Evolutionary conservation across 148 eudicot genomes (phyloP), one percentile per base, ranked within the genome.

Genomic region (Nepenthes mirabilis): DNA sequence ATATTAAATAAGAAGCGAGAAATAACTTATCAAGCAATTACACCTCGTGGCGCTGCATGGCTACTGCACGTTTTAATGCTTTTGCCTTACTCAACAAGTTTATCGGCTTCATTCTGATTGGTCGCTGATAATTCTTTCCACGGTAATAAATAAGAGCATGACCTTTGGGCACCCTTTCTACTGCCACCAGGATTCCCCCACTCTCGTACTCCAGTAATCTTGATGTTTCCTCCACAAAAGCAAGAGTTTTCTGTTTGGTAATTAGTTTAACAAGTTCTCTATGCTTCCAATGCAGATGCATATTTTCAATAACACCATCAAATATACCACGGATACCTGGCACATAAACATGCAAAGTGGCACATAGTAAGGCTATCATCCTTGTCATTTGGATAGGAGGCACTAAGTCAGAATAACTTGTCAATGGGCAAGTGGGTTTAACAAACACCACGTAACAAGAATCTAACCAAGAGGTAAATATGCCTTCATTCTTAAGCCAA

Each of bases 281-380:
- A 71, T 93, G 91, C 70, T 93, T 93, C 98, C 98, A 93, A 47
- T 93, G 98, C 78, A 93, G 76, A 77, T 93, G 98, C 98, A 93
- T 93, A 81, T 93, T 93, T 73, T 93, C 96, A 66, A 93, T 88
- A 60, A 93, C 98, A 59, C 98, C 98, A 76, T 86, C 96, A 68
- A 93, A 93, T 56, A 93, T 90, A 59, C 98, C 98, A 70, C 98
- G 98, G 54, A 93, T 71, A 55, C 98, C 98, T 93, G 80, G 62
- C 61, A 72, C 47, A 71, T 12, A 57, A 23, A 52, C 32, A 62
- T 23, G 23, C 23, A 23, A 23, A 23, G 23, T 23, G 23, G 23
- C 23, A 23, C 23, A 23, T 23, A 23, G 34, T 14, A 48, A 55
- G 4, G 34, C 1, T 3, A 8, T 40, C 45, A 40, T 3, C 6